These are phyloP conservation scores for Nectriaceae sp. DNA, from an alignment of 2,329 filamentous ascomycete genomes.

Conservation along the genomic window DNA sequence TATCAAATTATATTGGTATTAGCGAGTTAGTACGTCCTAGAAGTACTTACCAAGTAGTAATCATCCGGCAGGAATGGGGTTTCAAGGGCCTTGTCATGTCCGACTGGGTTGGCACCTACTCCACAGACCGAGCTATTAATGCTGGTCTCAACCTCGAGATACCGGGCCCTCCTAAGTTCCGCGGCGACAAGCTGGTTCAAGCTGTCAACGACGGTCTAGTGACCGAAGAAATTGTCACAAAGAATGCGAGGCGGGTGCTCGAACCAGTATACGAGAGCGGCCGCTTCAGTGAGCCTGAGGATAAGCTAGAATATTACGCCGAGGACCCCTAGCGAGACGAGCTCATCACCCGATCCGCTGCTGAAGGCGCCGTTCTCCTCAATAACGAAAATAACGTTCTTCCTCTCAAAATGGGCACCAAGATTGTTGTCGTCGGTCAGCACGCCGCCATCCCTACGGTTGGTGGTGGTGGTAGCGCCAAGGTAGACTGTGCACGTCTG, in stretches of 20 bases:
- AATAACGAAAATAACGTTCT: slow-evolving; percentile 60
- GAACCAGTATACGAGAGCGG: slow-evolving; percentile 3
- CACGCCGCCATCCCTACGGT: slow-evolving; percentile 24
- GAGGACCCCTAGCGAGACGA: slow-evolving; percentile 21
- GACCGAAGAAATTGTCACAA: slow-evolving; percentile 3
- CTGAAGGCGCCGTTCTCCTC: slow-evolving; percentile 51
- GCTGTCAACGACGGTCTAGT: background rate
- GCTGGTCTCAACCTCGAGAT: slow-evolving; percentile 22
- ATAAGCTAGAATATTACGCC: slow-evolving; percentile 7
- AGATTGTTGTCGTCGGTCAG: slow-evolving; percentile 26
- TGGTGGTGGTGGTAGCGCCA: slow-evolving; percentile 24
- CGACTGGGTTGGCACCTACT: slow-evolving; percentile 36
- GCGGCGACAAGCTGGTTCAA: background rate
- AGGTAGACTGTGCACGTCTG: slow-evolving; percentile 3
- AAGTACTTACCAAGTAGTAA: no score
- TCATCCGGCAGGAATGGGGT: slow-evolving; percentile 30
- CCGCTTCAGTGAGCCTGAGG: slow-evolving; percentile 9
- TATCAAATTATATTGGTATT: no score
- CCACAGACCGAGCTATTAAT: slow-evolving; percentile 26
- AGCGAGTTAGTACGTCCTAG: no score
- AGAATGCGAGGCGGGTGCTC: slow-evolving; percentile 2
- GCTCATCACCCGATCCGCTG: slow-evolving; percentile 6
- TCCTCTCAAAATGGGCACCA: slow-evolving; percentile 40
- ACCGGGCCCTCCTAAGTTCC: slow-evolving; percentile 8
- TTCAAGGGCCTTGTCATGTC: slow-evolving; percentile 35